phyloP scores from a whole-genome alignment of 805 yeast species.

The Debaryomyces castellii region DNA sequence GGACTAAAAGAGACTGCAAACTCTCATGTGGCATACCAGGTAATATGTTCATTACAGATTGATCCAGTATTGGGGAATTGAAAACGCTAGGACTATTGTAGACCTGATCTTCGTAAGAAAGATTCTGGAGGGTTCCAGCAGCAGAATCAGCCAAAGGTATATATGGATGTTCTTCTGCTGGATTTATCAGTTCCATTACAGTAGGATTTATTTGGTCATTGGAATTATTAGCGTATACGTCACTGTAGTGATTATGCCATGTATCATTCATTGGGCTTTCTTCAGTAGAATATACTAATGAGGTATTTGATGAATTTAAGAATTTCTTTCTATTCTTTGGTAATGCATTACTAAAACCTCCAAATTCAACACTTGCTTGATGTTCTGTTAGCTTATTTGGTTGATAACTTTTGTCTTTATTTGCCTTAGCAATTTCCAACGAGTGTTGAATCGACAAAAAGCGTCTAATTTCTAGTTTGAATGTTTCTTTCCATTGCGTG shows the following conservation, averaged over 20 bases:
- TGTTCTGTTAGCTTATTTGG: slow-evolving; percentile 33
- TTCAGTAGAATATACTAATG: slow-evolving; percentile 1
- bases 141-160: neutral
- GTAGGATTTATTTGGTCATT: slow-evolving; percentile 1
- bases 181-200: neutral
- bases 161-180: neutral
- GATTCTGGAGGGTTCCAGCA: neutral
- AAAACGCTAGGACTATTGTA: neutral
- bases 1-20: neutral
- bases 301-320: neutral
- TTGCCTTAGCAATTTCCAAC: slow-evolving; percentile 25
- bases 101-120: neutral
- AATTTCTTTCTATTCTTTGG: slow-evolving; percentile 12
- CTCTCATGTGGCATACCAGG: neutral
- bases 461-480: slow-evolving; percentile 26
- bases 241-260: slow-evolving; percentile 12
- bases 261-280: slow-evolving; percentile 2
- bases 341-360: slow-evolving; percentile 33
- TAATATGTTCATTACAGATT: neutral
- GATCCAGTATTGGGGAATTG: slow-evolving; percentile 1
- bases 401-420: slow-evolving; percentile 25
- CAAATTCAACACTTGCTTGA: slow-evolving; percentile 39
- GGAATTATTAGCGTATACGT: slow-evolving; percentile 16
- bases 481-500: slow-evolving; percentile 29
- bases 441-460: slow-evolving; percentile 27